Evolutionary conservation across 73 alveolate genomes (phyloP).

Genomic region (Paraurostyla sp.): DNA sequence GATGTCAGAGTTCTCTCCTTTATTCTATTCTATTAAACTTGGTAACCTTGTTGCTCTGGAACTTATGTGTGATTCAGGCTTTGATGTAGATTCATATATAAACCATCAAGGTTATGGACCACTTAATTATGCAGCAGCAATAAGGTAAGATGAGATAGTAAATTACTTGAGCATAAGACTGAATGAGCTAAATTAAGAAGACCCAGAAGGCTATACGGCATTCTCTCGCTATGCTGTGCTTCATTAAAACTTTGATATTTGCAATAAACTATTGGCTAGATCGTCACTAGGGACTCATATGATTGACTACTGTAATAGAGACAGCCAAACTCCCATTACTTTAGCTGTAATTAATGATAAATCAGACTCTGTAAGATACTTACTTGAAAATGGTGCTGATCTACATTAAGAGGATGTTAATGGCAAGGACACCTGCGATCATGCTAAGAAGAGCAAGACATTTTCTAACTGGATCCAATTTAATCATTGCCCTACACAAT

Average conservation of each 20-base stretch:
- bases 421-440: constrained; percentile 48
- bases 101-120: constrained; percentile 45
- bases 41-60: constrained; percentile 47
- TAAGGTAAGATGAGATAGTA: not conserved
- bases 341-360: not conserved
- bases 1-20: constrained; percentile 49
- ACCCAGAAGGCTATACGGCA: constrained; percentile 60
- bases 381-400: constrained; percentile 27
- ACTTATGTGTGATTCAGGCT: constrained; percentile 21
- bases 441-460: constrained; percentile 32
- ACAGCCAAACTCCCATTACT: constrained; percentile 47
- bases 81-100: not conserved
- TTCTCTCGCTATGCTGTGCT: constrained; percentile 15
- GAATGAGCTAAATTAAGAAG: constrained; percentile 51
- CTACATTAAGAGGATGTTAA: constrained; percentile 19
- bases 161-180: constrained; percentile 35
- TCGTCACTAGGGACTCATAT: constrained; percentile 23
- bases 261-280: constrained; percentile 15
- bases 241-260: constrained; percentile 3
- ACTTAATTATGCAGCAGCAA: constrained; percentile 42
- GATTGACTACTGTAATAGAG: constrained; percentile 29
- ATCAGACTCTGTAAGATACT: not conserved
- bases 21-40: constrained; percentile 8
- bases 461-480: not conserved
- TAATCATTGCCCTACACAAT: not conserved